Evolutionary conservation across 148 eudicot genomes (phyloP), one percentile per base, ranked within the genome.

Genomic region (Cornus suecica): DNA sequence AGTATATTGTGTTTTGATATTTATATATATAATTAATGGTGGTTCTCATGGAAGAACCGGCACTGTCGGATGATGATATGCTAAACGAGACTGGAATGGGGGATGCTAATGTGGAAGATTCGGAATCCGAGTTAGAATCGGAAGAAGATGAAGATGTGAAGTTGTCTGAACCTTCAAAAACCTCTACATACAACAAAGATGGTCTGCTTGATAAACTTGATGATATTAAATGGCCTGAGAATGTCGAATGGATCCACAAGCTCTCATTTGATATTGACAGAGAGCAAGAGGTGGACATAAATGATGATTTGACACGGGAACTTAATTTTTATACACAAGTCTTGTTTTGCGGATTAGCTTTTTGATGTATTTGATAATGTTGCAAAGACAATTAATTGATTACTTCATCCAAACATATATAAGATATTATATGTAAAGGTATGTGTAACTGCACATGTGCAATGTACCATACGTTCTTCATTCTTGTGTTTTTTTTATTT

Each of bases 301-400:
- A 94, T 32, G 97, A 92, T 79, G 99, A 94, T 71, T 82, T 92
- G 73, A 84, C 87, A 1, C 87, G 97, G 14, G 97, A 94, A 77
- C 83, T 89, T 3, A 86, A 97, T 32, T 88, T 90, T 58, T 92
- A 94, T 68, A 87, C 96, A 0, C 99, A 92, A n/a, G n/a, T n/a
- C n/a, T n/a, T n/a, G n/a, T n/a, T n/a, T n/a, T n/a, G n/a, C n/a
- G n/a, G n/a, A n/a, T n/a, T n/a, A n/a, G n/a, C n/a, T n/a, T n/a
- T n/a, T n/a, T n/a, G n/a, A n/a, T n/a, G n/a, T n/a, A n/a, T n/a
- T n/a, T n/a, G n/a, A n/a, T n/a, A n/a, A n/a, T n/a, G n/a, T n/a
- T n/a, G n/a, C n/a, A n/a, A n/a, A n/a, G n/a, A n/a, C n/a, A n/a
- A n/a, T n/a, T n/a, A n/a, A n/a, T n/a, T n/a, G n/a, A n/a, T n/a